Evolutionary conservation across 116 monocot genomes (phyloP), one percentile per base, ranked within the genome.

Genomic region (Zostera marina): DNA sequence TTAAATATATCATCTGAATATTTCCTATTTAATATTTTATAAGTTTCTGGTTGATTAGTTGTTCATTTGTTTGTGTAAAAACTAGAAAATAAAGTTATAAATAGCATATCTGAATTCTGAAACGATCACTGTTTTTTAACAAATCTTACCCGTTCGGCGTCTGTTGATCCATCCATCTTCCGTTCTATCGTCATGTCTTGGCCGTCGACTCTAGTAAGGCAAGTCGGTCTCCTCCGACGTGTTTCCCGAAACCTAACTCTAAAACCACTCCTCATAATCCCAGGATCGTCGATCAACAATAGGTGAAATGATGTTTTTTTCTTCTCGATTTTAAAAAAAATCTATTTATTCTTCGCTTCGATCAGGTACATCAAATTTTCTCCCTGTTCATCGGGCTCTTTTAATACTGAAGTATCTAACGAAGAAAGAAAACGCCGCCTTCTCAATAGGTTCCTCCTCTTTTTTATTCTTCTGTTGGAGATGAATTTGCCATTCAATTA

Each of bases 351-450:
- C 15, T 14, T 45, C 10, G 54, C 24, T 55, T 7, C 24, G 20
- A 13, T 23, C 22, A 55, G 22, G 25, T 55, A 13, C 25, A 55
- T 23, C 22, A 24, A 5, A 61, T 38, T 39, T 62, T 47, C 61
- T 66, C 7, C 19, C 41, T 77, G 72, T 41, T 91, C 68, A 5
- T 70, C 85, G 7, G 66, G 70, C 42, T 62, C 81, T 22, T 17
- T 68, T 42, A 73, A 72, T 11, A 12, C 71, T 13, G 70, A 92
- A 59, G 69, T 92, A 13, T 81, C 78, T 43, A 55, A 73, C 41
- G 81, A 83, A 52, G 92, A 92, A 52, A 76, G 76, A 60, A 74
- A 75, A 58, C 83, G 83, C 16, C 78, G 83, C 14, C 67, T 92
- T 1, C 20, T 70, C 49, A 92, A 92, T 68, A 87, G 87, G 92